Base-by-base conservation (phyloP, 495 filamentous ascomycete genomes). In the Melanomma pulvis-pyrius region DNA sequence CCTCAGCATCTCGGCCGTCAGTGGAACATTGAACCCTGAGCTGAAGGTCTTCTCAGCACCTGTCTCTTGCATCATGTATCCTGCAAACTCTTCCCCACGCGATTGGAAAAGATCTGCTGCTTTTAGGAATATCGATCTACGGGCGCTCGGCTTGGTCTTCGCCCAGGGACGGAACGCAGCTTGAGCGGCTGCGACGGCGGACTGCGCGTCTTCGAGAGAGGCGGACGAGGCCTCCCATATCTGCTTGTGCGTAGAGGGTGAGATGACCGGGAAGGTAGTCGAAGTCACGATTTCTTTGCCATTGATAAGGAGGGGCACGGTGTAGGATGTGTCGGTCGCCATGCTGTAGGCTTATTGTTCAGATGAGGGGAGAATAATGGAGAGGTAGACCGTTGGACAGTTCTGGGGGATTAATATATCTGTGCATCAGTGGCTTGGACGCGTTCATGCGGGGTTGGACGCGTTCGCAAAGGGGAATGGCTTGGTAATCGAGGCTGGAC, bases 151-250 rank as follows among this genome's bases (percentile, higher is more conserved):
- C 51, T 83, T 84, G 0, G 83, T 83, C 55, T 85, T 81, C 63
- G 80, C 80, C 92, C 92, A 97, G 63, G 83, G 74, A 41, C 82
- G 82, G 75, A 91, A 89, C 4, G 92, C 92, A 11, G 80, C 80
- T 36, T 86, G 78, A 0, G 92, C 91, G 1, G 88, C 80, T 25
- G 84, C 78, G 26, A 91, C 77, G 30, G 90, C 90, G 11, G 79
- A 73, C 28, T 79, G 72, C 56, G 85, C 88, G 57, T 94, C 87
- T 9, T 76, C 76, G 30, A 86, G 79, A 0, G 85, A 84, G 26
- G 88, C 90, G 46, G 84, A 81, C 52, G 86, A 82, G 65, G 83
- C 83, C 61, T 82, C 73, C 74, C 90, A 86, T 15, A 90, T 73
- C 0, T 85, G 73, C 69, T 88, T 78, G 59, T 83, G 83, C 5